A percentile compares a stretch with the other conserved stretches of the same genome.
Evolutionary conservation across 306 rosid genomes (phyloP).

Genomic region (Fragaria iinumae): DNA sequence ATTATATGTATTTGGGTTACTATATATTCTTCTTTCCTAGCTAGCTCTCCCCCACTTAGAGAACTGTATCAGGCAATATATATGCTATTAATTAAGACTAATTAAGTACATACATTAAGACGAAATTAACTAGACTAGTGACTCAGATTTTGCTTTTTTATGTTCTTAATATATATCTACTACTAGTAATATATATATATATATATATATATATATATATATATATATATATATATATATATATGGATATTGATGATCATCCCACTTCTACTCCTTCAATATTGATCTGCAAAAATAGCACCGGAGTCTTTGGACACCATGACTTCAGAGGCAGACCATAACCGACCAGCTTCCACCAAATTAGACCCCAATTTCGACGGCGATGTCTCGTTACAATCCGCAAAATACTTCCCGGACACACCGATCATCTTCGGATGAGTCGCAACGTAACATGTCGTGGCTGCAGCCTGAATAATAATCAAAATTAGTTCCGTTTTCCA

Average conservation of each 20-base stretch:
- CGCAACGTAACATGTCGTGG: constrained; percentile 93
- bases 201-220: neutral
- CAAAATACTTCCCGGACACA: constrained; percentile 75
- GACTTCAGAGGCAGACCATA: constrained; percentile 75
- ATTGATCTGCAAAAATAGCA: constrained; percentile 6
- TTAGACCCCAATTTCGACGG: constrained; percentile 63
- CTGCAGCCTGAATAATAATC: constrained; percentile 61
- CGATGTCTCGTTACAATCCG: constrained; percentile 77
- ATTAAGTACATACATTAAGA: constrained; percentile 1
- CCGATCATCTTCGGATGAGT: constrained; percentile 51
- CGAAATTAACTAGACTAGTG: neutral
- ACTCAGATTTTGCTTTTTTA: neutral
- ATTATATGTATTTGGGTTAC: neutral
- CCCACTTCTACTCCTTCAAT: neutral
- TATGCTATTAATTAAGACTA: neutral
- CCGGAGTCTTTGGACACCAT: constrained; percentile 37
- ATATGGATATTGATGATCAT: neutral
- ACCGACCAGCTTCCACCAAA: constrained; percentile 46
- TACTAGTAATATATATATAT: neutral
- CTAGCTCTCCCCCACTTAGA: neutral
- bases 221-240: neutral
- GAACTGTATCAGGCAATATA: constrained; percentile 8
- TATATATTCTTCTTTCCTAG: constrained; percentile 12
- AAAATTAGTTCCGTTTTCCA: neutral
- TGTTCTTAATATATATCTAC: neutral